A percentile compares a stretch with the other conserved stretches of the same genome.
These are phyloP conservation scores for Apiospora pterosperma DNA, from an alignment of 2,329 filamentous ascomycete genomes.

Conservation along the genomic window DNA sequence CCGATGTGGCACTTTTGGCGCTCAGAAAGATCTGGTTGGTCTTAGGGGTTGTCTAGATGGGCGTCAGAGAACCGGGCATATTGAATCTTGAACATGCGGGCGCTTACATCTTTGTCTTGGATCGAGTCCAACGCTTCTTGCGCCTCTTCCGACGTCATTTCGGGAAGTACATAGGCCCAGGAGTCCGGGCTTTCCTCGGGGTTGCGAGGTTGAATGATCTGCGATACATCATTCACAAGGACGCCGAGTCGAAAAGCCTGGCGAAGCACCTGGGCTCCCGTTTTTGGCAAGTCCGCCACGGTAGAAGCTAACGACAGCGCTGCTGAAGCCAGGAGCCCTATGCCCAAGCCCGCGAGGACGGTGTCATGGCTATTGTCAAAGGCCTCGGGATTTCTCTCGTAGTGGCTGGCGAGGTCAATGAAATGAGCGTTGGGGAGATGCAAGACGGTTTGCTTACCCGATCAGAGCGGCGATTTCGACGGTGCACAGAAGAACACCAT, in stretches of 20 bases:
- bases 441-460: slow-evolving; percentile 35
- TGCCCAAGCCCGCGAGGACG: slow-evolving; percentile 37
- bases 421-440: not conserved
- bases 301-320: slow-evolving; percentile 37
- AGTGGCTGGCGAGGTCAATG: slow-evolving; percentile 19
- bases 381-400: slow-evolving; percentile 22
- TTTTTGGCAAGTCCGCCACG: slow-evolving; percentile 34
- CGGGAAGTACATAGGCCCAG: slow-evolving; percentile 40
- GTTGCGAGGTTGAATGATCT: slow-evolving; percentile 34
- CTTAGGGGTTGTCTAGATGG: not conserved
- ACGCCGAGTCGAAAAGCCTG: slow-evolving; percentile 45
- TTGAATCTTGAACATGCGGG: no score
- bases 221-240: slow-evolving; percentile 37
- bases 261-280: slow-evolving; percentile 39
- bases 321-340: slow-evolving; percentile 39
- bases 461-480: slow-evolving; percentile 40
- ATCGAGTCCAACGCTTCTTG: slow-evolving; percentile 35
- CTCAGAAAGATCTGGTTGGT: not conserved
- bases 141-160: slow-evolving; percentile 25
- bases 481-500: slow-evolving; percentile 38
- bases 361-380: no score
- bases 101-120: slow-evolving; percentile 12
- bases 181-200: slow-evolving; percentile 13
- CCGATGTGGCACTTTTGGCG: not conserved
- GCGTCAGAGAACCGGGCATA: no score